Evolutionary conservation across 1,284 basidiomycete genomes (phyloP), one percentile per base, ranked within the genome.

Genomic region (Naganishia sp.): DNA sequence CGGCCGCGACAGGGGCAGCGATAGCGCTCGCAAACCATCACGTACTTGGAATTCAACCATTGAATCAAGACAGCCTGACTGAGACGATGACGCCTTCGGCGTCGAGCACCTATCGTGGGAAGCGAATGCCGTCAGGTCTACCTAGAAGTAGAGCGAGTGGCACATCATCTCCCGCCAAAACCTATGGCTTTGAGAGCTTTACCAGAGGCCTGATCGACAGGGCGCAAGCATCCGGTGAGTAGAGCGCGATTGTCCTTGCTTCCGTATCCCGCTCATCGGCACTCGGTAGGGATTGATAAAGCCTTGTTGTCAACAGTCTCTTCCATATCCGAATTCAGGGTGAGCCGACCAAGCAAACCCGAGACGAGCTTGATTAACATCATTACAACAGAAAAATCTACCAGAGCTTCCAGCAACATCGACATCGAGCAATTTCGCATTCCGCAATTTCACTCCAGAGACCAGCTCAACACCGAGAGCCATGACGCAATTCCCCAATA

Each of bases 1-100:
- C 82, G 1, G 85, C 89, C 1, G 80, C 88, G 0, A 87, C 87
- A 0, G 92, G 92, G 9, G 85, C 86, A 25, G 85, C 88, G 6
- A 77, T 94, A 35, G 83, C 89, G 6, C 81, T 90, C 45, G 90
- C 94, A 79, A 95, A 95, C 74, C 83, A 85, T 47, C 90, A 89
- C 71, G 70, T 88, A 3, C 82, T 95, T 47, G 84, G 85, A 53
- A 88, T 94, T 47, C 83, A 86, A 1, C 75, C 85, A 0, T 88
- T 90, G n/a, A 47, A 31, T 31, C 65, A 52, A 28, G 65, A 66
- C 39, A 58, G 35, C 35, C 35, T 32, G 21, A 42, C 57, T 2
- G 58, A 61, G 10, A 55, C 50, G 10, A 42, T 35, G 6, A 17
- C 53, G 7, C 57, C 66, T 3, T 41, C 61, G 13, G 23, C 31